Evolutionary conservation across 192 early-diverging fungal genomes (phyloP).

Genomic region (Phlyctochytrium planicorne): DNA sequence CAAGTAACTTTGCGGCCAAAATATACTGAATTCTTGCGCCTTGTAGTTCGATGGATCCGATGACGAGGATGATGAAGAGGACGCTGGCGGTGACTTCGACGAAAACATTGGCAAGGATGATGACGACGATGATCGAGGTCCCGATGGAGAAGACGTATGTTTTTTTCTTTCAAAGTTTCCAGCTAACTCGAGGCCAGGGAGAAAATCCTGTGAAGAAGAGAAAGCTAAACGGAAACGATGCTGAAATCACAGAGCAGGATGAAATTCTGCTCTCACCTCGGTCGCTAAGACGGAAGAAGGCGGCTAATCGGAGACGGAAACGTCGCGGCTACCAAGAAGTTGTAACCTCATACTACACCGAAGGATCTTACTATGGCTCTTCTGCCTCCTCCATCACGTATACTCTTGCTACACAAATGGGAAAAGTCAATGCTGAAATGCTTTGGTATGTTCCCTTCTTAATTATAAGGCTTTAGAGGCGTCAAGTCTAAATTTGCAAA

Average conservation of each 20-base stretch:
- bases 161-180: too few relatives aligned
- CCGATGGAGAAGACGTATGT: constrained; percentile 33
- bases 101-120: constrained; percentile 30
- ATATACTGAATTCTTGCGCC: constrained; percentile 6
- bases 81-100: background rate
- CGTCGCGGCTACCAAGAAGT: constrained; percentile 39
- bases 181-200: too few relatives aligned
- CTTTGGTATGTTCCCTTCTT: constrained; percentile 63
- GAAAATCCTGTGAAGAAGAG: too few relatives aligned
- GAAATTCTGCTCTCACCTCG: too few relatives aligned
- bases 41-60: constrained; percentile 32
- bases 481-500: too few relatives aligned
- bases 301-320: constrained; percentile 42
- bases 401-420: constrained; percentile 71
- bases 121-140: constrained; percentile 31
- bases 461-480: constrained; percentile 4
- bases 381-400: constrained; percentile 73
- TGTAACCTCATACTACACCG: constrained; percentile 79
- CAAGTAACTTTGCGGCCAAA: background rate
- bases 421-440: constrained; percentile 65
- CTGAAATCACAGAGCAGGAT: too few relatives aligned
- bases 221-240: too few relatives aligned
- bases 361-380: constrained; percentile 73
- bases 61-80: constrained; percentile 23
- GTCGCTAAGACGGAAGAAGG: background rate